phyloP scores from a whole-genome alignment of 2,329 filamentous ascomycete species.

The Trichoderma sp. region DNA sequence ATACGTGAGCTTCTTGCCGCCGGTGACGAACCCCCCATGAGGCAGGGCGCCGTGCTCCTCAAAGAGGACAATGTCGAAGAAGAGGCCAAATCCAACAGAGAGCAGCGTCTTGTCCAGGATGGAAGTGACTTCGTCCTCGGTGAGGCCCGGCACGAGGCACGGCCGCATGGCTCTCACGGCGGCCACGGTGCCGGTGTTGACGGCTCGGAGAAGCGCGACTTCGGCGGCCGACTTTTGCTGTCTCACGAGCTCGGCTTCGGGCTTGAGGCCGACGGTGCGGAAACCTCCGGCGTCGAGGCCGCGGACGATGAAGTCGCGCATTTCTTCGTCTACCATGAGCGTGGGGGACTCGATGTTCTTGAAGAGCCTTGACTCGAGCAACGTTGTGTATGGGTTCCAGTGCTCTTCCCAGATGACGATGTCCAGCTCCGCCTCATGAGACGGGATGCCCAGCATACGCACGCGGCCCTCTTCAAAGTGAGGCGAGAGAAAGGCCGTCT shows the following conservation, averaged over 20 bases:
- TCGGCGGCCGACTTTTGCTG: slow-evolving; percentile 62
- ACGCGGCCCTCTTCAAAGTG: slow-evolving; percentile 65
- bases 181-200: slow-evolving; percentile 66
- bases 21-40: slow-evolving; percentile 57
- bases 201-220: slow-evolving; percentile 60
- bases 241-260: slow-evolving; percentile 60
- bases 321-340: slow-evolving; percentile 69
- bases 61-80: slow-evolving; percentile 64
- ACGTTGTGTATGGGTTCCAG: slow-evolving; percentile 64
- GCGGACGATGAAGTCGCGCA: slow-evolving; percentile 64
- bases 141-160: slow-evolving; percentile 60
- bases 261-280: slow-evolving; percentile 56
- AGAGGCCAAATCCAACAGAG: slow-evolving; percentile 59
- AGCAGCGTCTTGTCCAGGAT: slow-evolving; percentile 60
- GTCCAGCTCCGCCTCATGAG: slow-evolving; percentile 50
- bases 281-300: slow-evolving; percentile 59
- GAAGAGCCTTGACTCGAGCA: slow-evolving; percentile 52
- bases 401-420: slow-evolving; percentile 67
- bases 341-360: slow-evolving; percentile 35
- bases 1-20: slow-evolving; percentile 23
- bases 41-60: slow-evolving; percentile 58
- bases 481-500: slow-evolving; percentile 62
- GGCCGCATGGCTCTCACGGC: slow-evolving; percentile 61
- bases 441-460: slow-evolving; percentile 61
- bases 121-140: slow-evolving; percentile 59